Conservation (phyloP, 1,284 basidiomycete species). For the Trichosporon coremiiforme region DNA sequence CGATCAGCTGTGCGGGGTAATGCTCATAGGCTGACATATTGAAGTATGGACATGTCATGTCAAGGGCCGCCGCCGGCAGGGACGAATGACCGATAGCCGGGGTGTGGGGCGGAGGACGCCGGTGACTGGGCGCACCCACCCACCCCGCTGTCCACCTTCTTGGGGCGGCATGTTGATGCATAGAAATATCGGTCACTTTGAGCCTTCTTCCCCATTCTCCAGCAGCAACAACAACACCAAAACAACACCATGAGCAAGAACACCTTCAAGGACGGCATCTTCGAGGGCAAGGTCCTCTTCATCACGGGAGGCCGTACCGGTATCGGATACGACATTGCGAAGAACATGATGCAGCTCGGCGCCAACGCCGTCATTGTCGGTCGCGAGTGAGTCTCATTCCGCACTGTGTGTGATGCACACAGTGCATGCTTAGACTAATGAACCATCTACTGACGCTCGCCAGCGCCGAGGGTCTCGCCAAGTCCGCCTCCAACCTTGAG, state of each 20-base stretch:
- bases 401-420: neutral
- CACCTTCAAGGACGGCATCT: conserved; percentile 28
- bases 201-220: neutral
- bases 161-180: neutral
- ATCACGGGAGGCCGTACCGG: conserved; percentile 84
- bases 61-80: conserved; percentile 11
- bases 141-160: neutral
- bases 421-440: neutral
- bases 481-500: conserved; percentile 72
- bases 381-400: conserved; percentile 66
- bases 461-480: conserved; percentile 73
- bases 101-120: conserved; percentile 1
- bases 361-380: conserved; percentile 80
- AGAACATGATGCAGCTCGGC: conserved; percentile 83
- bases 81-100: neutral
- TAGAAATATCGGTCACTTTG: neutral
- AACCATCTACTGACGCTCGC: neutral
- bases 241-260: conserved; percentile 19
- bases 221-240: neutral
- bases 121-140: neutral
- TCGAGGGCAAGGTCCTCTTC: conserved; percentile 81
- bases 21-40: neutral
- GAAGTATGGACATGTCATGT: neutral
- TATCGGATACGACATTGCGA: conserved; percentile 87
- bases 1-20: neutral